These are phyloP conservation scores for Pyropia haitanensis DNA, from an alignment of 23 red algal genomes.

Conservation along the genomic window DNA sequence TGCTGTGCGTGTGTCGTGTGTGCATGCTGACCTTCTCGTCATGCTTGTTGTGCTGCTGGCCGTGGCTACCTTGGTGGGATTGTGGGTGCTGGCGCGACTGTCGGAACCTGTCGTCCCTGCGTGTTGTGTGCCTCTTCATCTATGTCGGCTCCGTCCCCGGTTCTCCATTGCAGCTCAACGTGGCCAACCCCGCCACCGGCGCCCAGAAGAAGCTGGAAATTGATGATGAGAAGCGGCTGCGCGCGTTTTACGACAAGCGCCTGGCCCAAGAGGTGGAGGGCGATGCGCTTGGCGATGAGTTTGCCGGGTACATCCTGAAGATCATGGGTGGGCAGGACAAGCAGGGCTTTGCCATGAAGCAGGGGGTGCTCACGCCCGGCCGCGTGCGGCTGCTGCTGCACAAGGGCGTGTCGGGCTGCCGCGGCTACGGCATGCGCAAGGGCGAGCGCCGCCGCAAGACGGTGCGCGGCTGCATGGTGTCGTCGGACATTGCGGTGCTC, in stretches of 20 bases:
- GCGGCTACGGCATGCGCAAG: slow-evolving; percentile 91
- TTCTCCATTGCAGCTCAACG: slow-evolving; percentile 66
- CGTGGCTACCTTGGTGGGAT: too few relatives aligned
- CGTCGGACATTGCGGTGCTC: slow-evolving; percentile 77
- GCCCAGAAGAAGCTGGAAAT: slow-evolving; percentile 92
- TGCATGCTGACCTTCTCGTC: too few relatives aligned
- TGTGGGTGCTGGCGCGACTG: too few relatives aligned
- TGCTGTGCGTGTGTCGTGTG: too few relatives aligned
- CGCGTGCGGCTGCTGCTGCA: slow-evolving; percentile 89
- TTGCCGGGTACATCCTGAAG: slow-evolving; percentile 81
- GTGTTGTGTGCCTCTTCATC: not conserved
- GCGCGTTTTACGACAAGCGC: slow-evolving; percentile 87
- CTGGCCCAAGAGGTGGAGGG: slow-evolving; percentile 87
- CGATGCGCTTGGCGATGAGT: slow-evolving; percentile 86
- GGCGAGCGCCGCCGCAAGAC: slow-evolving; percentile 91
- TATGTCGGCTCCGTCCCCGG: not conserved
- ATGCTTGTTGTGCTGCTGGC: too few relatives aligned
- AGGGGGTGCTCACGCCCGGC: slow-evolving; percentile 87
- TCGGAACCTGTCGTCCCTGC: too few relatives aligned
- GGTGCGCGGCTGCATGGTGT: slow-evolving; percentile 96
- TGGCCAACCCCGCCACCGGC: slow-evolving; percentile 93
- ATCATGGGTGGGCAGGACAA: slow-evolving; percentile 99
- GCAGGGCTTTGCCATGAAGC: slow-evolving; percentile 96
- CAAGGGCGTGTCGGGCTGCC: slow-evolving; percentile 71
- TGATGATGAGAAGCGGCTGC: slow-evolving; percentile 90